These are phyloP conservation scores for Marsdenia floribunda DNA, from an alignment of 257 asterid genomes.

Conservation along the genomic window DNA sequence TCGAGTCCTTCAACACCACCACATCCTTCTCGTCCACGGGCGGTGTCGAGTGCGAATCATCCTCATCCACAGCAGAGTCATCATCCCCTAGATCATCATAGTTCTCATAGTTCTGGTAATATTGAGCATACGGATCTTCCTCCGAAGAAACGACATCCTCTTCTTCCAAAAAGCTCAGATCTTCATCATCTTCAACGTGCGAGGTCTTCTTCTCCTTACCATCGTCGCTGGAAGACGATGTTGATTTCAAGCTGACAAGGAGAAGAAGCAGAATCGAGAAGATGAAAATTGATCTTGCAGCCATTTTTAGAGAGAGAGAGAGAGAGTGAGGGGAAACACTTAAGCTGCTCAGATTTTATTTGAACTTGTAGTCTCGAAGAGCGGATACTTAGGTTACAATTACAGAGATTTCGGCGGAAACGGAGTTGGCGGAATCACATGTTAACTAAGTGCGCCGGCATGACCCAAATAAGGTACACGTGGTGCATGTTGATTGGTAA, in stretches of 20 bases:
- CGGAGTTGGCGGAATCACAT: slow-evolving; percentile 30
- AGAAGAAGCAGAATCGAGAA: slow-evolving; percentile 38
- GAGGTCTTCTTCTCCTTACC: slow-evolving; percentile 19
- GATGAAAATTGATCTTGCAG: slow-evolving; percentile 32
- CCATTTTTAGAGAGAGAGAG: slow-evolving; percentile 17
- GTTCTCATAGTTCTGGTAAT: slow-evolving; percentile 55
- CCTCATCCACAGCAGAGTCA: slow-evolving; percentile 13
- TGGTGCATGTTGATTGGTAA: neutral
- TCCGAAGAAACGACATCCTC: slow-evolving; percentile 27
- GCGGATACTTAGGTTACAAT: neutral
- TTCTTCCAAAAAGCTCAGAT: slow-evolving; percentile 70
- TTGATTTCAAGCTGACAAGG: slow-evolving; percentile 28
- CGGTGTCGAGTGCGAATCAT: slow-evolving; percentile 34
- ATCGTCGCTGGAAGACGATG: slow-evolving; percentile 17
- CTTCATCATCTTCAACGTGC: slow-evolving; percentile 52
- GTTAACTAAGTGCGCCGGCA: slow-evolving; percentile 3
- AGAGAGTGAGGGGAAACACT: neutral
- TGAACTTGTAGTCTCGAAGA: neutral
- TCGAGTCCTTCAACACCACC: slow-evolving; percentile 61
- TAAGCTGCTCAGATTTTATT: neutral
- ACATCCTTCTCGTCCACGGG: slow-evolving; percentile 82
- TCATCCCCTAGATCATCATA: slow-evolving; percentile 59
- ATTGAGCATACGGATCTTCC: slow-evolving; percentile 28
- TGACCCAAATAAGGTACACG: slow-evolving; percentile 12
- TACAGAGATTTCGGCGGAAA: slow-evolving; percentile 15